Evolutionary conservation across 179 eudicot species (phyloP).

Genomic region (Actinidia chinensis): DNA sequence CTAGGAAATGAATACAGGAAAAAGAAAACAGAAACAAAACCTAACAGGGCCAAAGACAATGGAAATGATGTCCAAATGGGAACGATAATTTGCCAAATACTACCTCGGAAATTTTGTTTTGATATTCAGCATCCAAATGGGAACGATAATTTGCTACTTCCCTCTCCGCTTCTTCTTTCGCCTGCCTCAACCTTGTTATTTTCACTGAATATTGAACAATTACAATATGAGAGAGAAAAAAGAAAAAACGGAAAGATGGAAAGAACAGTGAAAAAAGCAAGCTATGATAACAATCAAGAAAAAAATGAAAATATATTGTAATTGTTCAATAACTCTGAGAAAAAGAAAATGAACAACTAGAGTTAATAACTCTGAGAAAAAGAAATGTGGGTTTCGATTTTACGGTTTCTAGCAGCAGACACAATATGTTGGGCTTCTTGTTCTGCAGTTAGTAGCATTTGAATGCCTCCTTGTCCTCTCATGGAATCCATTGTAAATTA

Average conservation of each 20-base stretch:
- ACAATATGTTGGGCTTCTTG: slow-evolving; percentile 56
- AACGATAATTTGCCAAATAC: too few relatives aligned
- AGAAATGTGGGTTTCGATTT: not conserved
- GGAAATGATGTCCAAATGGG: not conserved
- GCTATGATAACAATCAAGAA: too few relatives aligned
- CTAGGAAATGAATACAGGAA: not conserved
- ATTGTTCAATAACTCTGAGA: not conserved
- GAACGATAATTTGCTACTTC: slow-evolving; percentile 42
- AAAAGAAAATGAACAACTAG: not conserved
- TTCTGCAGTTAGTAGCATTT: slow-evolving; percentile 53
- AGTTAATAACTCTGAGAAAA: not conserved
- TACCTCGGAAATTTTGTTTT: slow-evolving; percentile 45
- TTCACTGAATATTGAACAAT: slow-evolving; percentile 24
- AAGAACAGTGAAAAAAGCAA: not conserved
- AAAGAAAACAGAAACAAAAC: not conserved
- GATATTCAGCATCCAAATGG: slow-evolving; percentile 47
- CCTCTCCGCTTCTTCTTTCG: slow-evolving; percentile 52
- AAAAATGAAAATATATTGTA: too few relatives aligned
- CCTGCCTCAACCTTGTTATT: slow-evolving; percentile 46
- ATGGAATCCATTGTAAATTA: slow-evolving; percentile 39
- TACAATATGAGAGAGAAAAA: not conserved
- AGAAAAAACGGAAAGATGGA: not conserved
- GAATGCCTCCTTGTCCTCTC: slow-evolving; percentile 57
- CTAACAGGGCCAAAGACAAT: not conserved
- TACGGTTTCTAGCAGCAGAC: slow-evolving; percentile 46